Percentiles rank a stretch among this genome's conserved stretches.
phyloP scores from a whole-genome alignment of 148 eudicot genomes.

The Amaranthus palmeri region DNA sequence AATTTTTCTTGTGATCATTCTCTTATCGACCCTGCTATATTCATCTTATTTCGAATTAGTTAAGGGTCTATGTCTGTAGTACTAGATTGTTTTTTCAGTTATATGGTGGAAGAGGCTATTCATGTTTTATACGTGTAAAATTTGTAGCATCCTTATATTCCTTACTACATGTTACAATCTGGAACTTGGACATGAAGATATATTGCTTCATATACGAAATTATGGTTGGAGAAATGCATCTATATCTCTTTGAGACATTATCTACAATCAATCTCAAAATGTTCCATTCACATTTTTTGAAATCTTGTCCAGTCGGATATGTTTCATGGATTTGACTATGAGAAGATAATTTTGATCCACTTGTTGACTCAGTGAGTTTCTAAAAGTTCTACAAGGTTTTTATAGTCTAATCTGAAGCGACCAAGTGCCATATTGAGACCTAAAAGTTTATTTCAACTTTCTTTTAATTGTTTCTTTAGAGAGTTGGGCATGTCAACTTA shows the following conservation, averaged over 20 bases:
- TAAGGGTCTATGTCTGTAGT: not conserved
- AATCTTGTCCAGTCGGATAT: not conserved
- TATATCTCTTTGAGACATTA: not conserved
- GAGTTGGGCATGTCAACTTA: too few species aligned
- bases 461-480: too few species aligned
- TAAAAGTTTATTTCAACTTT: too few species aligned
- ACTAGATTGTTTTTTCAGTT: not conserved
- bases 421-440: too few species aligned
- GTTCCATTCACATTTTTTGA: not conserved
- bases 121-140: not conserved
- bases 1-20: not conserved
- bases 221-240: too few species aligned
- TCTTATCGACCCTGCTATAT: not conserved
- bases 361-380: not conserved
- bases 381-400: too few species aligned
- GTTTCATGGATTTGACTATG: not conserved
- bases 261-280: not conserved
- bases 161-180: not conserved
- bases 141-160: not conserved
- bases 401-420: too few species aligned
- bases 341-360: too few species aligned
- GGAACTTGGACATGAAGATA: not conserved
- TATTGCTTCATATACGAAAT: not conserved
- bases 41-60: slow-evolving; percentile 1
- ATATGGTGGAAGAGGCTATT: not conserved